Evolutionary conservation across 2,329 filamentous ascomycete genomes (phyloP).

Genomic region (Aspergillus ochraceoroseus): DNA sequence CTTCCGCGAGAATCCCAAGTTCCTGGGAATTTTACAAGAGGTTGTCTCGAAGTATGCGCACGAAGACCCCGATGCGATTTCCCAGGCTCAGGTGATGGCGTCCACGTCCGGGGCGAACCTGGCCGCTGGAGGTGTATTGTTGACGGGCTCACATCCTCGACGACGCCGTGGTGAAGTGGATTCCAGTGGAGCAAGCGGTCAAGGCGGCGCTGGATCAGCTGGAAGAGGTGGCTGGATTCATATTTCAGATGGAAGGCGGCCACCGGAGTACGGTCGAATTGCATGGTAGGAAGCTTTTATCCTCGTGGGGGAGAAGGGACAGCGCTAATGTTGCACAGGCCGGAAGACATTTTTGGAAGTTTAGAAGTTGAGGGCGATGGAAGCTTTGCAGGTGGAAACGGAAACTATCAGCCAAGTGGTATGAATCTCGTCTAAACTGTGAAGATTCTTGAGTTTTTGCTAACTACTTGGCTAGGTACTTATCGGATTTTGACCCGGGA

Average conservation of each 20-base stretch:
- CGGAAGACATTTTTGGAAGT: slow-evolving; percentile 63
- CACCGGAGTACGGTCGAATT: slow-evolving; percentile 60
- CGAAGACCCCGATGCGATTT: slow-evolving; percentile 53
- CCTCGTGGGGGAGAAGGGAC: not conserved
- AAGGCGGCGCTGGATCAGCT: slow-evolving; percentile 55
- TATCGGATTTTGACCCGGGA: slow-evolving; percentile 58
- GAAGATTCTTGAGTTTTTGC: not conserved
- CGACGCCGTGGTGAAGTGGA: slow-evolving; percentile 39
- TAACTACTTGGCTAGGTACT: slow-evolving; percentile 43
- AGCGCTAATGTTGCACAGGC: slow-evolving; percentile 34
- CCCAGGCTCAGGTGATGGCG: slow-evolving; percentile 57
- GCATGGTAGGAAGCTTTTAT: slow-evolving; percentile 44
- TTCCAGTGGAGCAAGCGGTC: slow-evolving; percentile 54
- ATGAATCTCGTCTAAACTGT: slow-evolving; percentile 15
- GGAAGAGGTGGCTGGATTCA: slow-evolving; percentile 60
- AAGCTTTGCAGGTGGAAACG: slow-evolving; percentile 52
- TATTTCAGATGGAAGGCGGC: slow-evolving; percentile 56
- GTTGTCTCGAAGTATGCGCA: slow-evolving; percentile 52
- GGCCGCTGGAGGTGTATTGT: slow-evolving; percentile 48
- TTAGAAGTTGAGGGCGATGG: slow-evolving; percentile 57
- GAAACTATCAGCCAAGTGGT: slow-evolving; percentile 58
- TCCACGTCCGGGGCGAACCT: slow-evolving; percentile 55
- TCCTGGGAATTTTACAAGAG: slow-evolving; percentile 54
- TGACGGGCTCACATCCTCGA: slow-evolving; percentile 35
- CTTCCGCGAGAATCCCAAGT: slow-evolving; percentile 53